phyloP scores from a whole-genome alignment of 1,284 basidiomycete genomes.

The Moesziomyces globuligerus region DNA sequence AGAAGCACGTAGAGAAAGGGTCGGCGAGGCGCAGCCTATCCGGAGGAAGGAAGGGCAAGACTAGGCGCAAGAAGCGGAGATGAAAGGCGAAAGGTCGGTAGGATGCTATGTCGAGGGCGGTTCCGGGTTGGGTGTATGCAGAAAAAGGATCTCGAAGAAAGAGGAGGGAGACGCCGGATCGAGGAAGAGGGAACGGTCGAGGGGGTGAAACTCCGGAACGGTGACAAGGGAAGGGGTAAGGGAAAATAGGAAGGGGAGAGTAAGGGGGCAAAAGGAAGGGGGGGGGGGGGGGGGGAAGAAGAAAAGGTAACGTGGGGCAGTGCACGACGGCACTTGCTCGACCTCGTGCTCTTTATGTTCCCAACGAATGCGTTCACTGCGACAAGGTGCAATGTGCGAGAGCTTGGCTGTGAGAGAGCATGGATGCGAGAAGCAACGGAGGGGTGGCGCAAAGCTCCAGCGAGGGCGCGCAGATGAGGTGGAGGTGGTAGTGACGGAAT shows the following conservation, averaged over 20 bases:
- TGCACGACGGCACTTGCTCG: not conserved
- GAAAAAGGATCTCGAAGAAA: too few species aligned
- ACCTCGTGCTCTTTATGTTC: slow-evolving; percentile 4
- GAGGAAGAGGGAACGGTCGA: not conserved
- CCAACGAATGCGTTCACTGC: not conserved
- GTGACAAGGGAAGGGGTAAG: not conserved
- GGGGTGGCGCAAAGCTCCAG: not conserved
- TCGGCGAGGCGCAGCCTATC: too few species aligned
- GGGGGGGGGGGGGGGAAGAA: slow-evolving; percentile 1
- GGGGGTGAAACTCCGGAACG: not conserved
- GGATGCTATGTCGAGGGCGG: too few species aligned
- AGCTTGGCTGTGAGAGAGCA: not conserved
- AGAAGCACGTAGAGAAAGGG: too few species aligned
- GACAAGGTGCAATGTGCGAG: not conserved
- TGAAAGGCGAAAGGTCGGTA: too few species aligned
- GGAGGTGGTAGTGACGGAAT: not conserved
- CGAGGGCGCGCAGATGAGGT: not conserved
- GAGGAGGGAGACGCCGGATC: not conserved
- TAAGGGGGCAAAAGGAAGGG: not conserved
- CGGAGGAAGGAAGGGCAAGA: too few species aligned
- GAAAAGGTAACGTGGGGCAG: not conserved
- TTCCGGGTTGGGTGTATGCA: too few species aligned
- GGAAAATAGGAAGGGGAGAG: not conserved
- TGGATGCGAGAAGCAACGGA: not conserved
- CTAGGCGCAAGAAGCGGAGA: too few species aligned